Evolutionary conservation across 495 filamentous ascomycete species (phyloP).

Genomic region (Penicillium soppii): DNA sequence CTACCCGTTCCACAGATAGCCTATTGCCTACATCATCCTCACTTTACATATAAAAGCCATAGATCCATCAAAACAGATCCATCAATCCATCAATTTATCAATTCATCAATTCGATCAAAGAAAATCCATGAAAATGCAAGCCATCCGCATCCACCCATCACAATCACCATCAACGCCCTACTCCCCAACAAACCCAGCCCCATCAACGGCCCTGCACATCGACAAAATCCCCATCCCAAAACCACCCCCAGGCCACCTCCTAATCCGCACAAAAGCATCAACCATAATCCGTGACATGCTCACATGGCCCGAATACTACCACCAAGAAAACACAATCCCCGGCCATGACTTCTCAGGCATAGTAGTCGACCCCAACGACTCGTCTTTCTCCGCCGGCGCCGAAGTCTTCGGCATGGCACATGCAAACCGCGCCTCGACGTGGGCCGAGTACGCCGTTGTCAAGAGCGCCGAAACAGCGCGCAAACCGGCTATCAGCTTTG

Average conservation of each 20-base stretch:
- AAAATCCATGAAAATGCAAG: constrained; percentile 28
- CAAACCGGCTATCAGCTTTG: constrained; percentile 26
- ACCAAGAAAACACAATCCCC: constrained; percentile 22
- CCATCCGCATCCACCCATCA: constrained; percentile 36
- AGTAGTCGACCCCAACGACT: constrained; percentile 18
- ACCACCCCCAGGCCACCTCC: constrained; percentile 19
- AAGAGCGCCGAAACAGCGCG: constrained; percentile 20
- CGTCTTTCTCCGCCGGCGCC: constrained; percentile 28
- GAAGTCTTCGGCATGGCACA: constrained; percentile 35
- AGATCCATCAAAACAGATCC: neutral
- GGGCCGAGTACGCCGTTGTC: constrained; percentile 33
- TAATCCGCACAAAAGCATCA: constrained; percentile 31
- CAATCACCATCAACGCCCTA: constrained; percentile 15
- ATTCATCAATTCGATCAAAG: neutral
- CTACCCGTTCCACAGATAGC: neutral
- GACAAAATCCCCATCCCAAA: constrained; percentile 30
- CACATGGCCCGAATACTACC: constrained; percentile 36
- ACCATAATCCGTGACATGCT: constrained; percentile 33
- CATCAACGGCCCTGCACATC: constrained; percentile 27
- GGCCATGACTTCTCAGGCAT: constrained; percentile 49
- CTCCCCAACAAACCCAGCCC: constrained; percentile 34
- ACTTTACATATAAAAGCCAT: neutral
- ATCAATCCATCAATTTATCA: neutral
- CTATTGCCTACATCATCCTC: neutral
- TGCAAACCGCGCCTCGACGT: constrained; percentile 21